phyloP scores from a whole-genome alignment of 495 filamentous ascomycete species.

The Aspergillus panamensis region DNA sequence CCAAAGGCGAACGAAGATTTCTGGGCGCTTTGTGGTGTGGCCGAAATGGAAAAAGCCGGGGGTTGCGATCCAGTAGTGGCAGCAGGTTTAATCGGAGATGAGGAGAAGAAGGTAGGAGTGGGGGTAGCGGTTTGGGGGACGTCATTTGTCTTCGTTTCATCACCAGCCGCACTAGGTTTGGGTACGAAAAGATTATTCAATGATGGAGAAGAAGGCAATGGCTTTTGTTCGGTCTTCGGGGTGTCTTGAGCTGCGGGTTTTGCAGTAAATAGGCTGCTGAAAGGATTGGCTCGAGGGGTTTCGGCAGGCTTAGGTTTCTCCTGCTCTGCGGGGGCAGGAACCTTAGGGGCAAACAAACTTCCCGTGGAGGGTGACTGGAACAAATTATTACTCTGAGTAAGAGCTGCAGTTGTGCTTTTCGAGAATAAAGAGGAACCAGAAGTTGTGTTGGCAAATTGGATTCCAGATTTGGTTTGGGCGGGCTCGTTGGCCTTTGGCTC shows the following conservation, averaged over 20 bases:
- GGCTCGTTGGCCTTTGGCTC: constrained; percentile 17
- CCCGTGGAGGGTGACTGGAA: constrained; percentile 23
- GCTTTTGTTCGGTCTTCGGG: constrained; percentile 17
- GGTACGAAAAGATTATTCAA: constrained; percentile 21
- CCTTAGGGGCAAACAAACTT: constrained; percentile 26
- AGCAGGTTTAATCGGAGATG: constrained; percentile 1
- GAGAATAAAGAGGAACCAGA: constrained; percentile 21
- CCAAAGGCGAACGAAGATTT: constrained; percentile 1
- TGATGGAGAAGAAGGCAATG: constrained; percentile 15
- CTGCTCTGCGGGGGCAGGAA: constrained; percentile 17
- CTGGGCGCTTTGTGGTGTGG: constrained; percentile 3
- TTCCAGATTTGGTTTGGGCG: constrained; percentile 13
- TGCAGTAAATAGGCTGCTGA: constrained; percentile 30
- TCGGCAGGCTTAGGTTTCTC: constrained; percentile 20
- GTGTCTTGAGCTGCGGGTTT: constrained; percentile 17
- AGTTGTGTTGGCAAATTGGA: constrained; percentile 11
- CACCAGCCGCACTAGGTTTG: constrained; percentile 17
- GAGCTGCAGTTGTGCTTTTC: constrained; percentile 12
- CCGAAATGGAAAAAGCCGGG: constrained; percentile 16
- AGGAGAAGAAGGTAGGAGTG: constrained; percentile 4
- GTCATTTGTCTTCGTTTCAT: constrained; percentile 17
- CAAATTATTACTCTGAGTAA: constrained; percentile 13
- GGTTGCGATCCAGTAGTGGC: constrained; percentile 14
- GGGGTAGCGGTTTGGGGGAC: constrained; percentile 4
- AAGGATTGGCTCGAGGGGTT: constrained; percentile 15